Conservation (phyloP, 2,329 filamentous ascomycete species). For the Penicillium griseofulvum region DNA sequence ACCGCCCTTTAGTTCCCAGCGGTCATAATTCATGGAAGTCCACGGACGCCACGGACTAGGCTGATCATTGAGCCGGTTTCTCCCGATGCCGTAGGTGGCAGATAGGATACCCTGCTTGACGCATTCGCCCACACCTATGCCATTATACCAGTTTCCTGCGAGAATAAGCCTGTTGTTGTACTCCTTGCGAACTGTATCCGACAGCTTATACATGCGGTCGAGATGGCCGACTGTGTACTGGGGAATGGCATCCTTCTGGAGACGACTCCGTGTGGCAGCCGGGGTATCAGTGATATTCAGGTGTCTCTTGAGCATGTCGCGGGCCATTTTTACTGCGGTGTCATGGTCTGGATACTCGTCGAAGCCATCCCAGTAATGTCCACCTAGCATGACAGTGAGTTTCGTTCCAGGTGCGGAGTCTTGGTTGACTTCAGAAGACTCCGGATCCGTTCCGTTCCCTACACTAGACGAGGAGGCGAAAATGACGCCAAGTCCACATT, state of each 20-base stretch:
- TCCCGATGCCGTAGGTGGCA: slow-evolving; percentile 42
- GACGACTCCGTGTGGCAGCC: slow-evolving; percentile 57
- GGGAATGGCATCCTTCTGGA: slow-evolving; percentile 75
- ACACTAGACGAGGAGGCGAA: slow-evolving; percentile 74
- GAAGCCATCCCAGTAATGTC: slow-evolving; percentile 80
- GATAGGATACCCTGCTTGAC: slow-evolving; percentile 57
- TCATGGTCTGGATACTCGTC: slow-evolving; percentile 59
- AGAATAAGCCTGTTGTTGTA: slow-evolving; percentile 67
- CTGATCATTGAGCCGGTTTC: slow-evolving; percentile 25
- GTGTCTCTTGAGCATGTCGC: slow-evolving; percentile 68
- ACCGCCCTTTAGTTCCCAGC: slow-evolving; percentile 33
- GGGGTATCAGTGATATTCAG: slow-evolving; percentile 67
- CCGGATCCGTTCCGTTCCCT: slow-evolving; percentile 38
- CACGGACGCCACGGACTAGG: slow-evolving; percentile 13
- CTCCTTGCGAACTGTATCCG: slow-evolving; percentile 52
- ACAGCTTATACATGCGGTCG: slow-evolving; percentile 57
- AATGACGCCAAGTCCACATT: slow-evolving; percentile 82
- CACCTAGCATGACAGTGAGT: slow-evolving; percentile 90
- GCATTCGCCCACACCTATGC: slow-evolving; percentile 54
- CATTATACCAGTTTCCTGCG: slow-evolving; percentile 53
- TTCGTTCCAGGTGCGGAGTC: slow-evolving; percentile 69
- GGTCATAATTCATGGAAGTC: slow-evolving; percentile 19
- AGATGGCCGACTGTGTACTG: slow-evolving; percentile 83
- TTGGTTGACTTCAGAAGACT: slow-evolving; percentile 8
- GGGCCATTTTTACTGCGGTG: slow-evolving; percentile 68